A percentile compares a stretch with the other conserved stretches of the same genome.
Evolutionary conservation across 2,329 filamentous ascomycete genomes (phyloP).

Genomic region (Fusarium dimerum): DNA sequence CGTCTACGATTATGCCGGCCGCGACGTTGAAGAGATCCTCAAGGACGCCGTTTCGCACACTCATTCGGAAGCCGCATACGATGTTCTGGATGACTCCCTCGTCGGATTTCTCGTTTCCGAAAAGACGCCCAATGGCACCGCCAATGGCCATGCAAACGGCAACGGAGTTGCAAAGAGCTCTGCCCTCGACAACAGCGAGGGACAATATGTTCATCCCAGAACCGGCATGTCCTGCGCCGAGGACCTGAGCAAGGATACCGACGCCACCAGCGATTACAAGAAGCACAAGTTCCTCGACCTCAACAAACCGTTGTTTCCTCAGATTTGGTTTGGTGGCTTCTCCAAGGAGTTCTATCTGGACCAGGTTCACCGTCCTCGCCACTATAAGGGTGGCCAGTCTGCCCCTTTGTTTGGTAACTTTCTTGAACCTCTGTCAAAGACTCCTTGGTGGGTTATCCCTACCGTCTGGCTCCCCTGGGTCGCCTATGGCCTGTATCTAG

Average conservation of each 20-base stretch:
- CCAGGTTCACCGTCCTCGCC: slow-evolving; percentile 91
- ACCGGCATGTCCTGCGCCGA: slow-evolving; percentile 91
- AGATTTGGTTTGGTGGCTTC: slow-evolving; percentile 88
- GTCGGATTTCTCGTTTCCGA: slow-evolving; percentile 76
- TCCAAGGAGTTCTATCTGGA: slow-evolving; percentile 95
- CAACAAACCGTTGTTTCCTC: slow-evolving; percentile 77
- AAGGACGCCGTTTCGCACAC: slow-evolving; percentile 79
- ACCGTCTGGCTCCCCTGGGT: slow-evolving; percentile 82
- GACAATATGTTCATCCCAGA: slow-evolving; percentile 50
- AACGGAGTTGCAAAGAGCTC: slow-evolving; percentile 29
- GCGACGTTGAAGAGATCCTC: slow-evolving; percentile 81
- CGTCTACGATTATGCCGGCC: slow-evolving; percentile 85
- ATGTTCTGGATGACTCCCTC: slow-evolving; percentile 84
- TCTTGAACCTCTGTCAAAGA: slow-evolving; percentile 94
- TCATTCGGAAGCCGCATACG: slow-evolving; percentile 93
- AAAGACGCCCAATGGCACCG: slow-evolving; percentile 41
- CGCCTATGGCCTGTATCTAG: slow-evolving; percentile 68
- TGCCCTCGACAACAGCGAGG: slow-evolving; percentile 32
- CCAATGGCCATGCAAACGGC: slow-evolving; percentile 33
- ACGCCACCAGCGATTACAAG: slow-evolving; percentile 74
- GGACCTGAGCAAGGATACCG: slow-evolving; percentile 85
- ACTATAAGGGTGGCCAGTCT: slow-evolving; percentile 91
- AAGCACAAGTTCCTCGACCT: slow-evolving; percentile 94
- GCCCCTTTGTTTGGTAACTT: slow-evolving; percentile 97
- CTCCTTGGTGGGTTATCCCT: slow-evolving; percentile 91